Evolutionary conservation across 2,329 filamentous ascomycete genomes (phyloP).

Genomic region (Colletotrichum agaves): DNA sequence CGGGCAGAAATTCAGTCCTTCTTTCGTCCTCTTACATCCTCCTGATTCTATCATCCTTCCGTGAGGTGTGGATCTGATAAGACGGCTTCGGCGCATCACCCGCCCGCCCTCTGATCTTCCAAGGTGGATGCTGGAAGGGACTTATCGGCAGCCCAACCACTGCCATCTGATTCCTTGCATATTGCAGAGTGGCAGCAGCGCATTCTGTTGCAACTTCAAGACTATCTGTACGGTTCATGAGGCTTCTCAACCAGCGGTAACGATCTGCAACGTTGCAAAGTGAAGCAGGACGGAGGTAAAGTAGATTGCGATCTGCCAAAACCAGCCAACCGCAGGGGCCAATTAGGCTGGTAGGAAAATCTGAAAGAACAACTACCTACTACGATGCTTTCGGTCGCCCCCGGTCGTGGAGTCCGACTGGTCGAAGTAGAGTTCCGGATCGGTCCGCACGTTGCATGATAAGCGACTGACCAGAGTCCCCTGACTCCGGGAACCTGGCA

Average conservation of each 20-base stretch:
- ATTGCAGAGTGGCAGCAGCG: slow-evolving; percentile 17
- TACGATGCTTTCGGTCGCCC: background rate
- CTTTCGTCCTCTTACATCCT: background rate
- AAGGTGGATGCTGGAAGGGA: background rate
- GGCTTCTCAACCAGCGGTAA: background rate
- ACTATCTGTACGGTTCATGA: slow-evolving; percentile 10
- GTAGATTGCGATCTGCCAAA: background rate
- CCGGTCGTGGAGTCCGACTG: background rate
- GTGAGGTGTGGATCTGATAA: slow-evolving; percentile 7
- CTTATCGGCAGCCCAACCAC: background rate
- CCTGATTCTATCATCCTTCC: background rate
- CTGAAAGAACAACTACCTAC: background rate
- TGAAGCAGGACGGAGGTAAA: background rate
- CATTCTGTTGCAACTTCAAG: background rate
- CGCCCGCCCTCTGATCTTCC: background rate
- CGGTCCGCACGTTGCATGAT: background rate
- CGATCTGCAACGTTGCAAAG: slow-evolving; percentile 32
- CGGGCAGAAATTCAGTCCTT: background rate
- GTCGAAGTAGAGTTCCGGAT: background rate
- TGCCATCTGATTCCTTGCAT: slow-evolving; percentile 34
- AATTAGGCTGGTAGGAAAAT: background rate
- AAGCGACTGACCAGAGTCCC: background rate
- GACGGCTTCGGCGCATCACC: slow-evolving; percentile 13
- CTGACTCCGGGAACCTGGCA: background rate
- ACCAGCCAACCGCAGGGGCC: background rate